Evolutionary conservation across 768 basidiomycete species (phyloP).

Genomic region (Cystoderma amianthinum): DNA sequence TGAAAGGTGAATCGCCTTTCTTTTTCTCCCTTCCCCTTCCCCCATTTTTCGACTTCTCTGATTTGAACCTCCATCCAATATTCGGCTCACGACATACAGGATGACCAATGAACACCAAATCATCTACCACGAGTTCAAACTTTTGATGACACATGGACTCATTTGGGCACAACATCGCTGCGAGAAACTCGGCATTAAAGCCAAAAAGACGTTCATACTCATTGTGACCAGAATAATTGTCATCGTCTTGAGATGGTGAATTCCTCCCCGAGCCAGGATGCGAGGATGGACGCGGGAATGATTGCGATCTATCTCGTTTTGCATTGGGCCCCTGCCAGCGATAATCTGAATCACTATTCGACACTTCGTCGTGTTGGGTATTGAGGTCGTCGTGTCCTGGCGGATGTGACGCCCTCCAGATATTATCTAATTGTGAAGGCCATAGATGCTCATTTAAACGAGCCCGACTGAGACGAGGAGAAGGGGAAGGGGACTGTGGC

Average conservation of each 20-base stretch:
- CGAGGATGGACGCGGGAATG: constrained; percentile 39
- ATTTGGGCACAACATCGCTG: constrained; percentile 73
- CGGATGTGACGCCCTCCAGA: constrained; percentile 63
- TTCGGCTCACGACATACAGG: constrained; percentile 78
- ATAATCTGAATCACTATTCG: constrained; percentile 39
- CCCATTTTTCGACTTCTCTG: constrained; percentile 45
- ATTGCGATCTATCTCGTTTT: constrained; percentile 41
- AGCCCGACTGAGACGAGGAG: constrained; percentile 68
- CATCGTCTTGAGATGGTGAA: constrained; percentile 41
- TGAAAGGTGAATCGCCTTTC: constrained; percentile 23
- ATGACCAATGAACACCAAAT: constrained; percentile 90
- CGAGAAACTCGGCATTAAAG: constrained; percentile 76
- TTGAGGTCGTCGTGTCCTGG: constrained; percentile 22
- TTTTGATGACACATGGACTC: constrained; percentile 84
- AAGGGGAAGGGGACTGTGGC: constrained; percentile 65
- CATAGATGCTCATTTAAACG: constrained; percentile 38
- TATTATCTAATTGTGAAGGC: constrained; percentile 59
- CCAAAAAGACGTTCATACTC: constrained; percentile 73
- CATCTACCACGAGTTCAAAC: constrained; percentile 88
- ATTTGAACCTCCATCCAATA: constrained; percentile 69
- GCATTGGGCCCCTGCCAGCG: constrained; percentile 55
- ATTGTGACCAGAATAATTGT: constrained; percentile 29
- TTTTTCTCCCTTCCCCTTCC: constrained; percentile 52
- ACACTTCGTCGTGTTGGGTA: constrained; percentile 11
- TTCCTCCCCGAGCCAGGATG: constrained; percentile 42